Percentiles rank a stretch among this genome's conserved stretches.
Conservation (phyloP, 1,139 yeast species). For the Taiozyma onychis region DNA sequence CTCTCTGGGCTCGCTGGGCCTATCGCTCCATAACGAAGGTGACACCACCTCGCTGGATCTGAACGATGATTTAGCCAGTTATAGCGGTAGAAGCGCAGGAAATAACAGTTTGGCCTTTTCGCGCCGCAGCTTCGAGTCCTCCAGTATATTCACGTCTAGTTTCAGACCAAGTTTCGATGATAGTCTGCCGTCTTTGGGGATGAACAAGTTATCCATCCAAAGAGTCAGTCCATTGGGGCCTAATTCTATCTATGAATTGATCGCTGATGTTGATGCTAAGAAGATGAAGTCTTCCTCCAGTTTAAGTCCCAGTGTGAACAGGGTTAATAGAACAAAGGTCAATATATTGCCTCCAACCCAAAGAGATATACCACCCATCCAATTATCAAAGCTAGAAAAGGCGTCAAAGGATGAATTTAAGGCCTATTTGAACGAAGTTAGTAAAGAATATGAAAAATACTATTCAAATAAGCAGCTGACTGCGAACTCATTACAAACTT, state of each 20-base stretch:
- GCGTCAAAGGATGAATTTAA: constrained; percentile 44
- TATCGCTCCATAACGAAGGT: constrained; percentile 8
- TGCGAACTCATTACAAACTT: constrained; percentile 35
- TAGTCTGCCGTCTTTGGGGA: constrained; percentile 20
- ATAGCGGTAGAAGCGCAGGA: constrained; percentile 17
- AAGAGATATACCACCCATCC: constrained; percentile 81
- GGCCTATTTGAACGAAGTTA: constrained; percentile 42
- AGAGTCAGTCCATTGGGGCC: constrained; percentile 63
- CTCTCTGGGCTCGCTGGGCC: constrained; percentile 4
- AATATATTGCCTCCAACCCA: constrained; percentile 67
- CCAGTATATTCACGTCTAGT: constrained; percentile 23
- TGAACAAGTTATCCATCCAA: constrained; percentile 22
- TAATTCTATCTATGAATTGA: constrained; percentile 71
- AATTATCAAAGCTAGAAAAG: constrained; percentile 52
- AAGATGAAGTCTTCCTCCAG: constrained; percentile 15
- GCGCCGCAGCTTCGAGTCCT: constrained; percentile 30
- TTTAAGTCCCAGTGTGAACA: constrained; percentile 14
- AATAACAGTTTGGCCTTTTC: constrained; percentile 16
- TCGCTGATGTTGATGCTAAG: constrained; percentile 49
- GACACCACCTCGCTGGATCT: constrained; percentile 20
- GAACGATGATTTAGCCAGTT: constrained; percentile 30
- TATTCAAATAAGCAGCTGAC: constrained; percentile 31
- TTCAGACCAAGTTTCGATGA: constrained; percentile 25
- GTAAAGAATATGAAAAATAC: constrained; percentile 51
- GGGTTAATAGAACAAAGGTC: constrained; percentile 26